Evolutionary conservation across 805 yeast genomes (phyloP).

Genomic region (Zygoascus ofunaensis): DNA sequence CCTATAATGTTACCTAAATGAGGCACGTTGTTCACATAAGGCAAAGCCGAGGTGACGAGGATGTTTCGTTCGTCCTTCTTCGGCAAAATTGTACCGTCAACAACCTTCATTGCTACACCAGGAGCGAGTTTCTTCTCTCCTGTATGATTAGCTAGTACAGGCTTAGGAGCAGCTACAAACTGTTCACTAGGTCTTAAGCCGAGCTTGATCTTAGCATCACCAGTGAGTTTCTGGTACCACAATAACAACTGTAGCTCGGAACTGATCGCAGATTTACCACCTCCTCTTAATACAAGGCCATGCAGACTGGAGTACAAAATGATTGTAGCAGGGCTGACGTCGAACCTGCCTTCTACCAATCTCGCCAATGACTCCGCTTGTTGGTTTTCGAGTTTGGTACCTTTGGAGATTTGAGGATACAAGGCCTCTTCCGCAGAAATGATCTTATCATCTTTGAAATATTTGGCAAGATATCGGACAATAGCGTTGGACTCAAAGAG

Average conservation of each 20-base stretch:
- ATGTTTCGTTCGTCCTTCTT: conserved; percentile 66
- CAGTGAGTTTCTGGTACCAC: conserved; percentile 28
- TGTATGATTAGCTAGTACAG: conserved; percentile 25
- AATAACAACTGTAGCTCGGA: conserved; percentile 22
- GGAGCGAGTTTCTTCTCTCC: conserved; percentile 25
- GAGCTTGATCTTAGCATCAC: conserved; percentile 21
- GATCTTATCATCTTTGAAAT: conserved; percentile 1
- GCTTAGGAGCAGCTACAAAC: conserved; percentile 14
- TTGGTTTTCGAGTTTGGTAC: conserved; percentile 18
- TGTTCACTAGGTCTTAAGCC: background rate
- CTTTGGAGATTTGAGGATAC: conserved; percentile 28
- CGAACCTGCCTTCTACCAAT: conserved; percentile 20
- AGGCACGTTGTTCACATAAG: conserved; percentile 97
- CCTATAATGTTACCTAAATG: conserved; percentile 97
- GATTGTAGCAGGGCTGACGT: conserved; percentile 33
- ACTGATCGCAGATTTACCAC: conserved; percentile 26
- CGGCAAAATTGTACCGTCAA: conserved; percentile 45
- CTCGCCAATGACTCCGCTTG: conserved; percentile 16
- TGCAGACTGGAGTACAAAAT: conserved; percentile 38
- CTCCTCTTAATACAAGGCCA: conserved; percentile 28
- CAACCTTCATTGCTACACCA: conserved; percentile 10
- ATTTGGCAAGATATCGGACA: conserved; percentile 30
- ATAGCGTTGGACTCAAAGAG: conserved; percentile 46
- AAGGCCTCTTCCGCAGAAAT: conserved; percentile 33
- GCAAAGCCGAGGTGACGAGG: conserved; percentile 89